Evolutionary conservation across 495 filamentous ascomycete species (phyloP).

Genomic region (Penicillium paxilli): DNA sequence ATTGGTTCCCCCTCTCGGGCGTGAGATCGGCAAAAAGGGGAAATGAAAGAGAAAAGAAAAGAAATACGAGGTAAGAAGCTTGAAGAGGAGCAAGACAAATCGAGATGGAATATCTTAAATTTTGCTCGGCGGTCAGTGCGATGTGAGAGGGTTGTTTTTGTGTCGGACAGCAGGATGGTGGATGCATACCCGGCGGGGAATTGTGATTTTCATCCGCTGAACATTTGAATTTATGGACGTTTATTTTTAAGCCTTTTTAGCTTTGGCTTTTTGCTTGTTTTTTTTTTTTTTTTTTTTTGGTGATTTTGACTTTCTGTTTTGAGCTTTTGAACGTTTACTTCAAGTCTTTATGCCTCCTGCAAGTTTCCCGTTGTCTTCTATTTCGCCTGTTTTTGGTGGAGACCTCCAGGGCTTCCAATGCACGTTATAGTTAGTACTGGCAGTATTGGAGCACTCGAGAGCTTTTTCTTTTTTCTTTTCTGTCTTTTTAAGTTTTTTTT

Average conservation of each 20-base stretch:
- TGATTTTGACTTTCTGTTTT: background rate
- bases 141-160: background rate
- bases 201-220: background rate
- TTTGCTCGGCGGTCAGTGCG: background rate
- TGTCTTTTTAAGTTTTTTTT: no score
- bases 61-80: background rate
- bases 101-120: no score
- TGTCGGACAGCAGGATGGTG: background rate
- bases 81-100: background rate
- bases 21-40: no score
- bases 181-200: background rate
- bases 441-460: no score
- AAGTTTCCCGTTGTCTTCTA: background rate
- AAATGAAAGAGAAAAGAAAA: no score
- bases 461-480: background rate
- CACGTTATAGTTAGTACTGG: no score
- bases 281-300: background rate
- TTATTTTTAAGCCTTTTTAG: background rate
- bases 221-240: background rate
- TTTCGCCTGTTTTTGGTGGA: background rate
- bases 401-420: no score
- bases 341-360: no score
- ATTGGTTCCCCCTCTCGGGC: no score
- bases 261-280: background rate
- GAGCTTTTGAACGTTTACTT: background rate